Base-by-base conservation (phyloP, 192 early-diverging fungal genomes). In the Glomus cerebriforme region DNA sequence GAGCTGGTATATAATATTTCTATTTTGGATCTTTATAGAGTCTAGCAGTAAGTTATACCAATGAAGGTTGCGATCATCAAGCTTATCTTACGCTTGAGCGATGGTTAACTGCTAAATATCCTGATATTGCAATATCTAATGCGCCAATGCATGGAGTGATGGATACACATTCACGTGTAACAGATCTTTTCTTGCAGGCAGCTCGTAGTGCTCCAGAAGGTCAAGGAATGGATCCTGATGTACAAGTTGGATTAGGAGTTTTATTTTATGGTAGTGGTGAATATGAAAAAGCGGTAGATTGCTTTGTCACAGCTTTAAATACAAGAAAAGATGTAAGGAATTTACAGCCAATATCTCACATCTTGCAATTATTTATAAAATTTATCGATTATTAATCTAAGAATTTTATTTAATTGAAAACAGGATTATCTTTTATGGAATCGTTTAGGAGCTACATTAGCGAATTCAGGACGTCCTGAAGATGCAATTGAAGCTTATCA, bases 231-330 rank as follows among this genome's bases (percentile, higher is more conserved):
- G 98, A 99, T 80, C 86, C 96, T 0, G 95, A 97, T 75, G 93
- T 99, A 0, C 98, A 99, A 83, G 89, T 96, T 37, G 97, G 94
- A 8, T 88, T 99, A 9, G 98, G 98, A 2, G 93, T 99, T 17
- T 82, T 99, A 72, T 99, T 98, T 85, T 96, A 99, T 85, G 93
- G 94, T 31, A 90, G 90, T 15, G 84, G 88, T 6, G 96, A 99
- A 75, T 97, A 95, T 80, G 90, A 93, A 67, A 99, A 99, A 85
- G 97, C 97, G 2, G 90, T 97, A 6, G 98, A 99, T 83, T 99
- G 98, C 77, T 99, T 99, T 84, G 88, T 93, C 71, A 90, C 97
- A 2, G 96, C 96, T 39, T 84, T 99, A 66, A 91, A 91, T 27
- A 89, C 89, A 65, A 90, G 93, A 27, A 7, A 80, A 82, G 72